These are phyloP conservation scores for Psilocybe tampanensis DNA, from an alignment of 768 basidiomycete species.

Conservation along the genomic window DNA sequence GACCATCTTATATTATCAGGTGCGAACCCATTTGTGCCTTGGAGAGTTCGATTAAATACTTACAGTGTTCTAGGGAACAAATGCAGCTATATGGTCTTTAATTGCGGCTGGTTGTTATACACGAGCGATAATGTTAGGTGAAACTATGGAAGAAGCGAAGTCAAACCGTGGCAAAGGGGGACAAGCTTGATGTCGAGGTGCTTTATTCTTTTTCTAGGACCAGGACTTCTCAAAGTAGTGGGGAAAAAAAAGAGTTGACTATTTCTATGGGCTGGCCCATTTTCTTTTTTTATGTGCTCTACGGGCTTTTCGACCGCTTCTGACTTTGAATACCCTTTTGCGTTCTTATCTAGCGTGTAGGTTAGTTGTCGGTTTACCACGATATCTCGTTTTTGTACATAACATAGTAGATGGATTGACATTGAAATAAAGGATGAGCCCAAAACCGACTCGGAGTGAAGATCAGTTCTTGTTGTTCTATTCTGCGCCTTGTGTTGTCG, in stretches of 20 bases:
- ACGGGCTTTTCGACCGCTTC: conserved; percentile 17
- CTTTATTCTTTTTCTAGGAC: conserved; percentile 9
- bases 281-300: conserved; percentile 14
- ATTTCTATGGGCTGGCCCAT: conserved; percentile 24
- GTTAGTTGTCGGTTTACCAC: conserved; percentile 13
- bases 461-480: no score
- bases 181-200: conserved; percentile 45
- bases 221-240: conserved; percentile 14
- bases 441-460: neutral
- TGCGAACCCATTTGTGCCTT: conserved; percentile 21
- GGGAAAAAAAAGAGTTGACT: conserved; percentile 18
- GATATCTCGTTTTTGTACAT: conserved; percentile 18
- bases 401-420: conserved; percentile 12
- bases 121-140: conserved; percentile 67
- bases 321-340: conserved; percentile 10
- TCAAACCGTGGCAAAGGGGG: conserved; percentile 60
- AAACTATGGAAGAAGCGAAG: conserved; percentile 68
- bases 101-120: conserved; percentile 70
- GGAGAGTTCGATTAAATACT: conserved; percentile 2
- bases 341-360: conserved; percentile 12
- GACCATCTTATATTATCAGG: conserved; percentile 77
- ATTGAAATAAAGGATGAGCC: conserved; percentile 18
- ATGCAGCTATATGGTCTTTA: conserved; percentile 79
- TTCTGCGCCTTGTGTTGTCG: no score
- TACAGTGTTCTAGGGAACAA: conserved; percentile 67